Conservation (phyloP, 2,329 filamentous ascomycete genomes). For the Ophiocordyceps australis region DNA sequence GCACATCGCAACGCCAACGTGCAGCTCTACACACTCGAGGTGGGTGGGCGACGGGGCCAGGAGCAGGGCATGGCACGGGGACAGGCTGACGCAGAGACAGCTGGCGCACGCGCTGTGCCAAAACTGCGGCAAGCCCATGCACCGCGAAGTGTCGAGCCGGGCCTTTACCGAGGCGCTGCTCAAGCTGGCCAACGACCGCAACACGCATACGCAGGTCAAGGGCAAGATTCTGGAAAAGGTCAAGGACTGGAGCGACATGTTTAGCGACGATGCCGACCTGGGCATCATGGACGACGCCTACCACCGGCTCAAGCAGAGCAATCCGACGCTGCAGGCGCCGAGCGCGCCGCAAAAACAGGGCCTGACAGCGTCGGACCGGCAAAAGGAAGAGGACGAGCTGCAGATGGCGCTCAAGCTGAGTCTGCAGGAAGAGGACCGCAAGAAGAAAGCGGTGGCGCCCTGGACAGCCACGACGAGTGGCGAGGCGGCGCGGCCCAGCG, state of each 20-base stretch:
- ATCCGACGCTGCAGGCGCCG: slow-evolving; percentile 78
- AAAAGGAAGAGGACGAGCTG: slow-evolving; percentile 92
- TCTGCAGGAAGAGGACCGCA: slow-evolving; percentile 66
- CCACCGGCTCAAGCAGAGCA: slow-evolving; percentile 62
- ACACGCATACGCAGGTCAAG: slow-evolving; percentile 92
- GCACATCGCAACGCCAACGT: slow-evolving; percentile 92
- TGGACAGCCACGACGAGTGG: slow-evolving; percentile 12
- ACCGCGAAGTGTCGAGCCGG: slow-evolving; percentile 76
- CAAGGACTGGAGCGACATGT: slow-evolving; percentile 94
- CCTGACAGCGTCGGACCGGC: slow-evolving; percentile 75
- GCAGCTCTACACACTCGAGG: slow-evolving; percentile 84
- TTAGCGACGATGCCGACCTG: slow-evolving; percentile 70
- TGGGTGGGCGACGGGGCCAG: slow-evolving; percentile 14
- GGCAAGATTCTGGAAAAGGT: slow-evolving; percentile 93
- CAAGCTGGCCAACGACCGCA: slow-evolving; percentile 80
- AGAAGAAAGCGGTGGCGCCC: slow-evolving; percentile 24
- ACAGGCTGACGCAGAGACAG: slow-evolving; percentile 18
- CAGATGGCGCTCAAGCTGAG: slow-evolving; percentile 91
- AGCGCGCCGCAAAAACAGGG: slow-evolving; percentile 87
- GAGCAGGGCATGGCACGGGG: neutral
- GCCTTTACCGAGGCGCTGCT: slow-evolving; percentile 90
- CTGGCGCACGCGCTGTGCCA: slow-evolving; percentile 82
- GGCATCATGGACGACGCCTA: slow-evolving; percentile 97
- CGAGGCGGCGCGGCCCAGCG: slow-evolving; percentile 23
- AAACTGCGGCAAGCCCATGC: slow-evolving; percentile 74